Evolutionary conservation across 768 basidiomycete genomes (phyloP).

Genomic region (Termitomyces bulborhizus): DNA sequence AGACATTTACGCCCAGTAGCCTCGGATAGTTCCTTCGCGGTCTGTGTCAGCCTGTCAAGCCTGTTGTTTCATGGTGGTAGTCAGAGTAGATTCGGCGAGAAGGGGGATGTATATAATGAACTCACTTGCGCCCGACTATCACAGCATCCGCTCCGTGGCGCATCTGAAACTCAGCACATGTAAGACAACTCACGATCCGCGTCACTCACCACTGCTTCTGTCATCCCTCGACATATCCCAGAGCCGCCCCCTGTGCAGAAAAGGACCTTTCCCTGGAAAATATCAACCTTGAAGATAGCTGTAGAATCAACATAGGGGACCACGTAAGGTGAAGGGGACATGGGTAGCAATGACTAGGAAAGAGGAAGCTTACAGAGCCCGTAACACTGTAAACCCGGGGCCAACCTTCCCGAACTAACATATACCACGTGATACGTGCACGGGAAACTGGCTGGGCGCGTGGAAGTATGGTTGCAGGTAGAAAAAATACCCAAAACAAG

Average conservation of each 20-base stretch:
- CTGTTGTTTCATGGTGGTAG: constrained; percentile 28
- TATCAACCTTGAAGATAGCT: constrained; percentile 64
- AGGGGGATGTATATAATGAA: not conserved
- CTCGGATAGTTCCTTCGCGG: constrained; percentile 65
- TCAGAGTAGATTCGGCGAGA: not conserved
- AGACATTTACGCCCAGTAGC: constrained; percentile 70
- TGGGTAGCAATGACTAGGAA: constrained; percentile 8
- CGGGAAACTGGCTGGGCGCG: not conserved
- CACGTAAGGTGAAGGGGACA: constrained; percentile 36
- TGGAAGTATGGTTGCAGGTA: not conserved
- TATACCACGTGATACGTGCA: not conserved
- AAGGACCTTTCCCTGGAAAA: constrained; percentile 88
- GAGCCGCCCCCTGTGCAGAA: constrained; percentile 91
- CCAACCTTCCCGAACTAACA: too few species aligned
- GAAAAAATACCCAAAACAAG: not conserved
- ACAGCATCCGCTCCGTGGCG: constrained; percentile 73
- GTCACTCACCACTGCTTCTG: constrained; percentile 64
- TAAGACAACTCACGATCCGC: not conserved
- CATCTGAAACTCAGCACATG: constrained; percentile 43
- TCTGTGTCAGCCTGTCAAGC: constrained; percentile 59
- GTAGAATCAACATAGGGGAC: constrained; percentile 48
- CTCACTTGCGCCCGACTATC: constrained; percentile 87
- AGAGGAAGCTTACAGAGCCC: too few species aligned
- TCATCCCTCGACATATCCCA: constrained; percentile 90
- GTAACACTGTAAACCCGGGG: too few species aligned